Base-by-base conservation (phyloP, 495 filamentous ascomycete species). In the Talaromyces proteolyticus region DNA sequence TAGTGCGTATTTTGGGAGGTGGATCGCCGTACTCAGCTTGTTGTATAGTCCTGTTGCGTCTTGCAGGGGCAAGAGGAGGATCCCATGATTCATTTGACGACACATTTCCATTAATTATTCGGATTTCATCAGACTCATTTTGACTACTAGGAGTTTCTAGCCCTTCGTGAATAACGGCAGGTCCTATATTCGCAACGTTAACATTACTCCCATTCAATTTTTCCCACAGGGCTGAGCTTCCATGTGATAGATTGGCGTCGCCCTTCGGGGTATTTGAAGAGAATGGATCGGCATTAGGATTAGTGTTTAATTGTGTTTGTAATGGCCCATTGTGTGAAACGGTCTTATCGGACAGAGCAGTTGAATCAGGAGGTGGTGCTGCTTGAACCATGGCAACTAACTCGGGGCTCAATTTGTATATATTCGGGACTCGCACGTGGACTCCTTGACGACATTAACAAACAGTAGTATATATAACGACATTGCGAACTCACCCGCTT, bases 361-460 rank as follows among this genome's bases (percentile, higher is more conserved):
- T 55, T 2, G 57, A 42, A 17, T 74, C 69, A 18, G 72, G 66
- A 5, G 65, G 57, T n/a, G 63, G 44, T 14, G 59, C 56, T 1
- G 69, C 63, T 22, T 65, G 66, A 46, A 83, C 60, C 10, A 75
- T 62, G 49, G 73, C 64, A 47, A 76, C 66, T 62, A 88, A 75
- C 53, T 90, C 88, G 24, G 81, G 70, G 24, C 72, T 89, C 55
- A 88, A 73, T 61, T 85, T 88, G 68, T 92, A 98, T 52, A 97
- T 87, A 58, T 92, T 95, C 17, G 82, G 70, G 37, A 91, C 81
- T 40, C 85, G 77, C 23, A 96, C 74, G 54, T 80, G 79, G 36
- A 86, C 81, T 6, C 89, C 89, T 89, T 77, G 68, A 51, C 67
- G 66, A 44, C 65, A 56, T 66, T 57, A 68, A 63, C 57, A 49